Percentiles rank a stretch among this genome's conserved stretches.
Conservation (phyloP, 805 yeast genomes). For the Wickerhamomyces ciferrii region DNA sequence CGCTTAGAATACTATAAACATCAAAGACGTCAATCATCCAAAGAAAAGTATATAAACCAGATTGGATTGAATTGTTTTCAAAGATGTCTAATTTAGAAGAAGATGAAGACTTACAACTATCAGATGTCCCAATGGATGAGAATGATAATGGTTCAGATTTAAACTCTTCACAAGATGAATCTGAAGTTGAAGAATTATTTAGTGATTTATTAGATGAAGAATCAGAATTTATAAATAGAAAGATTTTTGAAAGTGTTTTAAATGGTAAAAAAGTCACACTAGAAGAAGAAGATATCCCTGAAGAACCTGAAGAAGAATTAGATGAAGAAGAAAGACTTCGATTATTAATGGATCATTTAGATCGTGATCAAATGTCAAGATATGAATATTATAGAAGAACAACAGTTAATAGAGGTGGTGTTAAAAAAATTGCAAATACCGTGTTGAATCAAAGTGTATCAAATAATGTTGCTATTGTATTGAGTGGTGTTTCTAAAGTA, state of each 20-base stretch:
- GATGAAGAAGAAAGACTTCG: slow-evolving; percentile 53
- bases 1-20: too few species aligned
- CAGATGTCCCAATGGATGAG: slow-evolving; percentile 25
- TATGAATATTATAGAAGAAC: slow-evolving; percentile 86
- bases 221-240: slow-evolving; percentile 10
- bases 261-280: slow-evolving; percentile 6
- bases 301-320: slow-evolving; percentile 26
- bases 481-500: slow-evolving; percentile 85
- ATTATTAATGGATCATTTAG: slow-evolving; percentile 65
- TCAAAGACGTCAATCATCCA: too few species aligned
- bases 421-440: slow-evolving; percentile 74
- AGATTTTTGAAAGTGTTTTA: slow-evolving; percentile 9
- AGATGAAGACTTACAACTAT: slow-evolving; percentile 20
- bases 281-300: slow-evolving; percentile 21
- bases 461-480: slow-evolving; percentile 70
- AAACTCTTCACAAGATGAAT: not conserved
- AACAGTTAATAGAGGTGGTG: slow-evolving; percentile 64
- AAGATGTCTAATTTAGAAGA: slow-evolving; percentile 1
- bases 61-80: too few species aligned
- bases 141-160: not conserved
- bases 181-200: slow-evolving; percentile 4
- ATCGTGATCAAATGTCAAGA: slow-evolving; percentile 77
- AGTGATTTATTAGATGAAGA: slow-evolving; percentile 16
- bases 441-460: slow-evolving; percentile 78
- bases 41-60: too few species aligned